These are phyloP conservation scores for Penicillium sp. DNA, from an alignment of 2,329 filamentous ascomycete species.

Conservation along the genomic window DNA sequence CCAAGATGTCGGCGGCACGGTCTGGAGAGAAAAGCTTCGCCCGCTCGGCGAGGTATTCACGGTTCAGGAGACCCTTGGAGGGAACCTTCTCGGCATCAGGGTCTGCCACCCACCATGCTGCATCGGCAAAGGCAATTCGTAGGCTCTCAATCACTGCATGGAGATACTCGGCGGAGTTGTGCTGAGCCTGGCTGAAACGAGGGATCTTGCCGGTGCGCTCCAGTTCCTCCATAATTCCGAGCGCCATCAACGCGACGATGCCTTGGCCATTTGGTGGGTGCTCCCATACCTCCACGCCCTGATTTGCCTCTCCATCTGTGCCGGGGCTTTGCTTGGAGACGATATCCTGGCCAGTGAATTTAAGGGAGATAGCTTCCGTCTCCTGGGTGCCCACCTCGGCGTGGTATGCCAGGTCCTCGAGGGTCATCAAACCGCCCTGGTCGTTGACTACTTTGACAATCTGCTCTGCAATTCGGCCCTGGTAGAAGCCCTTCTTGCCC, in stretches of 20 bases:
- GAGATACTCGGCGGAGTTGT: slow-evolving; percentile 79
- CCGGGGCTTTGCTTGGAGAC: slow-evolving; percentile 21
- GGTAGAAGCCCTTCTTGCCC: slow-evolving; percentile 90
- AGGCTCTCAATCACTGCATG: slow-evolving; percentile 87
- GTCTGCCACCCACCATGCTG: slow-evolving; percentile 86
- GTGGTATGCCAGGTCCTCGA: slow-evolving; percentile 81
- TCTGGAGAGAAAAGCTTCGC: slow-evolving; percentile 61
- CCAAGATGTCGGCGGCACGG: slow-evolving; percentile 54
- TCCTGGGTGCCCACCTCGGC: slow-evolving; percentile 71
- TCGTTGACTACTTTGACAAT: slow-evolving; percentile 76
- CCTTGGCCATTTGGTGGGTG: slow-evolving; percentile 97
- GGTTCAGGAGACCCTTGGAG: slow-evolving; percentile 66
- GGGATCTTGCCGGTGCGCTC: slow-evolving; percentile 75
- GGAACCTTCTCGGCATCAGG: slow-evolving; percentile 68
- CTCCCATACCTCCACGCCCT: slow-evolving; percentile 82
- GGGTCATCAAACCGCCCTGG: slow-evolving; percentile 73
- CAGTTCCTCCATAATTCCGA: slow-evolving; percentile 87
- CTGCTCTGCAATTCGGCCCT: slow-evolving; percentile 77
- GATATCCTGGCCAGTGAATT: slow-evolving; percentile 65
- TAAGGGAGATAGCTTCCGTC: slow-evolving; percentile 81
- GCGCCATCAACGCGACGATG: slow-evolving; percentile 89
- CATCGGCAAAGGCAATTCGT: slow-evolving; percentile 87
- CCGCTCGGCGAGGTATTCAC: slow-evolving; percentile 73
- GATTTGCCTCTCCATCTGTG: slow-evolving; percentile 35
- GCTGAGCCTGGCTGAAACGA: slow-evolving; percentile 64